phyloP scores from a whole-genome alignment of 2,329 filamentous ascomycete genomes.

The Fusarium sp. region DNA sequence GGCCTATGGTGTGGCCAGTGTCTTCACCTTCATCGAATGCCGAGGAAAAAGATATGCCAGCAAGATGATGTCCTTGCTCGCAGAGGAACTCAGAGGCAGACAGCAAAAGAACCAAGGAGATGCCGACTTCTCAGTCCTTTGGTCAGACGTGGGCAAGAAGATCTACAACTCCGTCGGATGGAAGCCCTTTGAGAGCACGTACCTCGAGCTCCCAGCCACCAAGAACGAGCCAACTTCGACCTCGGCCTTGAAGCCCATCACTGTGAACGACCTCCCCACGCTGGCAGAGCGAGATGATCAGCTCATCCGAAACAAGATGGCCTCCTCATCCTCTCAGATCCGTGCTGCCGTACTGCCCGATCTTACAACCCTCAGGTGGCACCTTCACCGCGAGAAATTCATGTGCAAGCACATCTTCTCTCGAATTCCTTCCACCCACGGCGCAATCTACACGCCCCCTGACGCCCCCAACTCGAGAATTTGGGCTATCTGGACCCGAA shows the following conservation, averaged over 20 bases:
- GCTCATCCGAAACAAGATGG: conserved; percentile 67
- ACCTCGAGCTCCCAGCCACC: conserved; percentile 69
- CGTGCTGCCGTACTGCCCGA: conserved; percentile 50
- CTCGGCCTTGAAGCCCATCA: conserved; percentile 58
- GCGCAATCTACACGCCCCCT: conserved; percentile 71
- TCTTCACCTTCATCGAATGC: conserved; percentile 77
- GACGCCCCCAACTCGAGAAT: conserved; percentile 65
- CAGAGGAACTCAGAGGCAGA: conserved; percentile 49
- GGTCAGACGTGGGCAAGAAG: conserved; percentile 85
- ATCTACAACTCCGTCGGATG: conserved; percentile 86
- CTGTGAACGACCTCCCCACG: conserved; percentile 68
- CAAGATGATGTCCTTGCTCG: conserved; percentile 78
- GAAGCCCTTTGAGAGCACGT: conserved; percentile 78
- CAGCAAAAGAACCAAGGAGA: conserved; percentile 47
- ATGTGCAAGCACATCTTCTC: conserved; percentile 74
- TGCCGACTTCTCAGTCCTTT: conserved; percentile 79
- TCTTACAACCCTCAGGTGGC: conserved; percentile 63
- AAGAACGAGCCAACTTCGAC: conserved; percentile 44
- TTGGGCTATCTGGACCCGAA: conserved; percentile 80
- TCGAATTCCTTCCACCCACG: conserved; percentile 70
- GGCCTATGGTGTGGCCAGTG: conserved; percentile 81
- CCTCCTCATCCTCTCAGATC: conserved; percentile 46
- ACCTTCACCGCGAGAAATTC: conserved; percentile 81
- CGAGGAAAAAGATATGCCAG: conserved; percentile 81
- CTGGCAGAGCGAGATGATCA: conserved; percentile 74